Percentiles rank a stretch among this genome's conserved stretches.
These are phyloP conservation scores for Penicillium silybi DNA, from an alignment of 495 filamentous ascomycete genomes.

Conservation along the genomic window DNA sequence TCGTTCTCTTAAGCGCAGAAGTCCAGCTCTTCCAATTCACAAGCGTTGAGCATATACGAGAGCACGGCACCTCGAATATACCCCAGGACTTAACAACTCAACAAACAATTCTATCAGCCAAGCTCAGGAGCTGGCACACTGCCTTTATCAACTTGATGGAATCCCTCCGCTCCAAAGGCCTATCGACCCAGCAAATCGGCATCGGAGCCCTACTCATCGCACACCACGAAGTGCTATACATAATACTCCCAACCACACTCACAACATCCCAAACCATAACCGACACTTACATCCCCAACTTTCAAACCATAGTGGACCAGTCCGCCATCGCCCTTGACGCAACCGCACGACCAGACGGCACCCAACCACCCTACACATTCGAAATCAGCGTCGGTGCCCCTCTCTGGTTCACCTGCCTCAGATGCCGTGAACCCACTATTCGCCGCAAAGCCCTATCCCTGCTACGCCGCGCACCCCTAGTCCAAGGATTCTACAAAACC, in stretches of 20 bases:
- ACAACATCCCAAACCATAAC: slow-evolving; percentile 12
- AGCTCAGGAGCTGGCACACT: slow-evolving; percentile 20
- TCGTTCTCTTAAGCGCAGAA: slow-evolving; percentile 14
- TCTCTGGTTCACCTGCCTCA: slow-evolving; percentile 23
- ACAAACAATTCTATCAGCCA: slow-evolving; percentile 11
- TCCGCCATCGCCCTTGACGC: slow-evolving; percentile 13
- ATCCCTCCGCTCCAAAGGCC: slow-evolving; percentile 1
- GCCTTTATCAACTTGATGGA: slow-evolving; percentile 21
- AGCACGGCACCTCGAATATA: slow-evolving; percentile 6
- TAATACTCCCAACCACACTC: slow-evolving; percentile 16
- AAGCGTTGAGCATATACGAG: slow-evolving; percentile 5
- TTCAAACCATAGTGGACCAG: slow-evolving; percentile 27
- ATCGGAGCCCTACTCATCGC: slow-evolving; percentile 21
- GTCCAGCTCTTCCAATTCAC: slow-evolving; percentile 18
- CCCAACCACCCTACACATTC: slow-evolving; percentile 29
- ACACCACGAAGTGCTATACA: slow-evolving; percentile 23
- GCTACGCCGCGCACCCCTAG: slow-evolving; percentile 15
- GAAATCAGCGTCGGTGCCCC: slow-evolving; percentile 25
- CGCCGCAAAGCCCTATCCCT: slow-evolving; percentile 25
- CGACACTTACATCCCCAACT: slow-evolving; percentile 20
- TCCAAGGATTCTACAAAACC: slow-evolving; percentile 26
- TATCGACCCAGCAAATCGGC: slow-evolving; percentile 12
- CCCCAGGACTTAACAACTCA: slow-evolving; percentile 1
- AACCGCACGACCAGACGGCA: slow-evolving; percentile 15
- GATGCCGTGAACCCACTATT: slow-evolving; percentile 25